Evolutionary conservation across 1,284 basidiomycete genomes (phyloP), one percentile per base, ranked within the genome.

Genomic region (Athelia psychrophila): DNA sequence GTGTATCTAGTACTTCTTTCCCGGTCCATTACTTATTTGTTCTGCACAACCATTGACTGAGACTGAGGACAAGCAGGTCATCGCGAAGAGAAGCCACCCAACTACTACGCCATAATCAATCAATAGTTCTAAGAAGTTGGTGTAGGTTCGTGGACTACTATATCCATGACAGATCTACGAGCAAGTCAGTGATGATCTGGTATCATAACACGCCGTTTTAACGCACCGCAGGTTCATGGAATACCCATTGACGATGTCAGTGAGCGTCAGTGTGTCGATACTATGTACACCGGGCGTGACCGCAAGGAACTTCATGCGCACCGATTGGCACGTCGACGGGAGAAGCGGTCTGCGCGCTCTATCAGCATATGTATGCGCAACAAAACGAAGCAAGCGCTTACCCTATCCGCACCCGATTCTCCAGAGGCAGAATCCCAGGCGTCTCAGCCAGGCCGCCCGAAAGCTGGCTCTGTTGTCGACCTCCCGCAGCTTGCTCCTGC

Each of bases 281-380:
- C 82, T 76, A 62, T 94, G 91, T 3, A 93, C 83, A 2, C 93
- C 93, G 16, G 90, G 84, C 5, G 81, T 76, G 40, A 95, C 69
- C 1, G 93, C 91, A 49, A 95, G 67, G 63, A 95, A 94, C 50
- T 88, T 79, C 80, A 95, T 89, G 32, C 91, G 76, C n/a, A 94
- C 87, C 19, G 88, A 88, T 61, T 95, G 89, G 62, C 89, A 92
- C 1, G 91, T 85, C 9, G 83, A 84, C 2, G 91, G 89, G 15
- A 83, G 74, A 15, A 95, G 74, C 1, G 93, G 92, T 10, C 92
- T 91, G 55, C n/a, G n/a, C n/a, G n/a, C n/a, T n/a, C 24, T 27
- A 44, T 30, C 13, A 13, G 27, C 27, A 51, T 44, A 35, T 55
- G 52, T 19, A 33, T 46, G 6, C 49, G 47, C 22, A 25, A 23